phyloP scores from a whole-genome alignment of 352 stramenopile genomes.

The Phytophthora constricta region DNA sequence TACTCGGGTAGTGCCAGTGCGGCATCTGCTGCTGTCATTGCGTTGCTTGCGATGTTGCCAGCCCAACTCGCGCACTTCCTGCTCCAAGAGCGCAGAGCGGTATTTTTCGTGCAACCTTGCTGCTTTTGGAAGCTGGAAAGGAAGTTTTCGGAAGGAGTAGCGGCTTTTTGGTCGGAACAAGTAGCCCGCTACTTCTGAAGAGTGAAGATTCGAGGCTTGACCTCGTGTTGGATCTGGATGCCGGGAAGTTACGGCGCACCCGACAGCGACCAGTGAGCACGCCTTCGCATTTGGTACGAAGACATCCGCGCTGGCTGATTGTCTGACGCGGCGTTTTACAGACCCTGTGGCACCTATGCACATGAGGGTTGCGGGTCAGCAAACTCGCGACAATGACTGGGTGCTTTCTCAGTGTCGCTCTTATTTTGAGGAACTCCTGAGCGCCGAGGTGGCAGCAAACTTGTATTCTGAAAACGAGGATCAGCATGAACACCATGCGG shows the following conservation, averaged over 20 bases:
- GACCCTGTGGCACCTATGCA: constrained; percentile 29
- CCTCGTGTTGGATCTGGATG: constrained; percentile 71
- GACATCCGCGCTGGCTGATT: constrained; percentile 45
- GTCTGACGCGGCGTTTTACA: constrained; percentile 18
- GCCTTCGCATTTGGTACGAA: constrained; percentile 59
- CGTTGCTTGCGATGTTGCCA: constrained; percentile 60
- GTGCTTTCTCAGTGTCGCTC: constrained; percentile 61
- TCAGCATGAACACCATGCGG: background rate
- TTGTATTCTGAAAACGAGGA: constrained; percentile 20
- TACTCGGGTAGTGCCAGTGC: constrained; percentile 66
- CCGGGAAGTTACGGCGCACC: constrained; percentile 54
- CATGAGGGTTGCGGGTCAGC: constrained; percentile 27
- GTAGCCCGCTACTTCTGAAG: constrained; percentile 59
- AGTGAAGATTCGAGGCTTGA: constrained; percentile 53
- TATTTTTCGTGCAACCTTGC: constrained; percentile 62
- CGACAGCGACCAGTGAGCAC: constrained; percentile 54
- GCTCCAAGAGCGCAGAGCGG: constrained; percentile 30
- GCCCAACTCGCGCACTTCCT: constrained; percentile 38
- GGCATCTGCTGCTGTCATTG: constrained; percentile 59
- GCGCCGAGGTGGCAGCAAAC: constrained; percentile 42
- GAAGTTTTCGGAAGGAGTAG: constrained; percentile 39
- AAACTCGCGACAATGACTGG: constrained; percentile 60
- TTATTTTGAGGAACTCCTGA: constrained; percentile 70
- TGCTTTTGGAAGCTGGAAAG: constrained; percentile 36
- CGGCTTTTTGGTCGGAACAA: constrained; percentile 66